A percentile compares a stretch with the other conserved stretches of the same genome.
phyloP scores from a whole-genome alignment of 1,284 basidiomycete genomes.

The Melampsora larici-populina region DNA sequence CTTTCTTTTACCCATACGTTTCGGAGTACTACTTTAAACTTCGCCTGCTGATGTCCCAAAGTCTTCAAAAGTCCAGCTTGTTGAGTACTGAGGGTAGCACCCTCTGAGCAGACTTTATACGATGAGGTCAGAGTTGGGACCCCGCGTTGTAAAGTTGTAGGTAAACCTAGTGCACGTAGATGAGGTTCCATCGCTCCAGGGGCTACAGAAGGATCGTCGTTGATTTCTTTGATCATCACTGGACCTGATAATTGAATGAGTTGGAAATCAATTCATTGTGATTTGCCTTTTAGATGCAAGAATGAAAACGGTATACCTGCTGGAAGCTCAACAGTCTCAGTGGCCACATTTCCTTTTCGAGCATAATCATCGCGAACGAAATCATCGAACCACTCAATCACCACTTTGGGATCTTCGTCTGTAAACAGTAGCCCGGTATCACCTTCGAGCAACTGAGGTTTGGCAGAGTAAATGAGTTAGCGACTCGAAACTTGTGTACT shows the following conservation, averaged over 20 bases:
- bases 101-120: slow-evolving; percentile 81
- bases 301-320: slow-evolving; percentile 55
- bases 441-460: slow-evolving; percentile 75
- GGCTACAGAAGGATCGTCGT: slow-evolving; percentile 65
- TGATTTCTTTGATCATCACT: slow-evolving; percentile 56
- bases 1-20: slow-evolving; percentile 38
- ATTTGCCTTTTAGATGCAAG: no score
- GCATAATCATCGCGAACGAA: slow-evolving; percentile 89
- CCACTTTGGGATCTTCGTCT: slow-evolving; percentile 78
- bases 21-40: slow-evolving; percentile 28
- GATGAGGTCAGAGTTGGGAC: slow-evolving; percentile 77
- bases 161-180: slow-evolving; percentile 81
- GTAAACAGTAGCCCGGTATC: slow-evolving; percentile 92
- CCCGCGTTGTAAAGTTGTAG: slow-evolving; percentile 75
- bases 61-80: slow-evolving; percentile 46
- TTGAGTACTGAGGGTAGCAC: slow-evolving; percentile 72
- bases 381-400: slow-evolving; percentile 88
- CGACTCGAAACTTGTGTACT: slow-evolving; percentile 24
- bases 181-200: slow-evolving; percentile 97
- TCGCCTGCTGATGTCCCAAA: slow-evolving; percentile 42
- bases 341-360: slow-evolving; percentile 76
- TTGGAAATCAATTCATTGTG: not conserved
- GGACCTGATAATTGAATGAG: slow-evolving; percentile 52
- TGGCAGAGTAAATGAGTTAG: not conserved
- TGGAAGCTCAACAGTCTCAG: slow-evolving; percentile 71